These are phyloP conservation scores for Globisporangium cystogenes DNA, from an alignment of 352 stramenopile genomes.

Conservation along the genomic window DNA sequence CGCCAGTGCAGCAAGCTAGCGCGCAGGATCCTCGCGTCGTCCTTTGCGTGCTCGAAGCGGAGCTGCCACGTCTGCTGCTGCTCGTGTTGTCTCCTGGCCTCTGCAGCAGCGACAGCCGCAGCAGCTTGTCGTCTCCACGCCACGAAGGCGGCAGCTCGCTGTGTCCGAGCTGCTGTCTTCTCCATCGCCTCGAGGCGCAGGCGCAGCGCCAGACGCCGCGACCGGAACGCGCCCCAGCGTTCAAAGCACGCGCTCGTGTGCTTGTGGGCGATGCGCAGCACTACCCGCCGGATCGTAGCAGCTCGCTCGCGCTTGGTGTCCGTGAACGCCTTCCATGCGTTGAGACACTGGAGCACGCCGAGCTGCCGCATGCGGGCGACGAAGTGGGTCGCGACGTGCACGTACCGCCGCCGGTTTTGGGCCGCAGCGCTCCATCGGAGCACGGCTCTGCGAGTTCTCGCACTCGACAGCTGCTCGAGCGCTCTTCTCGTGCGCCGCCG, in stretches of 20 bases:
- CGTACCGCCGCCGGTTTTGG: not conserved
- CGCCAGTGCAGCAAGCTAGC: constrained; percentile 23
- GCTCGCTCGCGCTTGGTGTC: constrained; percentile 12
- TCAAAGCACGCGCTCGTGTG: constrained; percentile 15
- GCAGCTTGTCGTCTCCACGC: constrained; percentile 15
- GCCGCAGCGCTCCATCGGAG: constrained; percentile 3
- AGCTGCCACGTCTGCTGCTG: constrained; percentile 21
- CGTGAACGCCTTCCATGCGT: constrained; percentile 35
- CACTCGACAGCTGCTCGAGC: not conserved
- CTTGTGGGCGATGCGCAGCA: constrained; percentile 31
- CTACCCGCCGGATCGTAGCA: constrained; percentile 17
- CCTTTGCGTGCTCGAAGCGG: constrained; percentile 18
- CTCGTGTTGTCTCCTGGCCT: constrained; percentile 14
- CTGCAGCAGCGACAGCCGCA: constrained; percentile 7
- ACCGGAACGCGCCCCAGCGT: constrained; percentile 10
- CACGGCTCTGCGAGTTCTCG: not conserved
- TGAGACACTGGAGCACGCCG: constrained; percentile 33
- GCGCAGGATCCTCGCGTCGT: constrained; percentile 15
- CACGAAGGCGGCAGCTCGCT: not conserved
- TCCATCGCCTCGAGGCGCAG: not conserved
- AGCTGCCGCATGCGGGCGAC: constrained; percentile 26
- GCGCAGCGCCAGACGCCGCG: not conserved
- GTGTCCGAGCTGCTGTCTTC: not conserved
- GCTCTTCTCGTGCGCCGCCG: constrained; percentile 5
- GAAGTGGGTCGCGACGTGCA: constrained; percentile 1